Evolutionary conservation across 1,139 yeast genomes (phyloP).

Genomic region (Hanseniaspora gamundiae): DNA sequence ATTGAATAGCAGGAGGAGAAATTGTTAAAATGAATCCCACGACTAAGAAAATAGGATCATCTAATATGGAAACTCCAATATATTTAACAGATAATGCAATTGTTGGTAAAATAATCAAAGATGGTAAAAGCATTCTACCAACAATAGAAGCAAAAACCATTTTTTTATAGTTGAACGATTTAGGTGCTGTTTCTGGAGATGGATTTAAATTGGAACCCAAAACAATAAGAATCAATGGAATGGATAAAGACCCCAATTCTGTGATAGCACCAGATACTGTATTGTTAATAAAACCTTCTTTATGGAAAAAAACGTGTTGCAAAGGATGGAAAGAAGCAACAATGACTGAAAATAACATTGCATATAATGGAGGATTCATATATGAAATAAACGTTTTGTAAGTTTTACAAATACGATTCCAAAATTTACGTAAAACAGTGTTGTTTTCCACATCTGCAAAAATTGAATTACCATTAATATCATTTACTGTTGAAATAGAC

Average conservation of each 20-base stretch:
- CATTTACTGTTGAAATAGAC: background rate
- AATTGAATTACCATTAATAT: background rate
- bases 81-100: constrained; percentile 51
- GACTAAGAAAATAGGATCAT: constrained; percentile 65
- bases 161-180: constrained; percentile 47
- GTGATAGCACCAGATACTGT: constrained; percentile 66
- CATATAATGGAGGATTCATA: constrained; percentile 93
- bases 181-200: constrained; percentile 48
- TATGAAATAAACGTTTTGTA: constrained; percentile 21
- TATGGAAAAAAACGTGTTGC: constrained; percentile 52
- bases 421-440: constrained; percentile 7
- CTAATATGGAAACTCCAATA: constrained; percentile 51
- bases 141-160: constrained; percentile 54
- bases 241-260: constrained; percentile 79
- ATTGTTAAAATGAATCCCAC: constrained; percentile 62
- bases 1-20: constrained; percentile 71
- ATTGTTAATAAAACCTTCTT: constrained; percentile 56
- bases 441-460: background rate
- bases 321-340: constrained; percentile 73
- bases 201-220: constrained; percentile 69
- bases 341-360: constrained; percentile 72
- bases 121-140: constrained; percentile 65
- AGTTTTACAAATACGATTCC: constrained; percentile 2
- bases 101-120: constrained; percentile 48
- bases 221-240: constrained; percentile 68